A percentile compares a stretch with the other conserved stretches of the same genome.
phyloP scores from a whole-genome alignment of 1,139 yeast genomes.

The Cylindricascospora bacillispora region DNA sequence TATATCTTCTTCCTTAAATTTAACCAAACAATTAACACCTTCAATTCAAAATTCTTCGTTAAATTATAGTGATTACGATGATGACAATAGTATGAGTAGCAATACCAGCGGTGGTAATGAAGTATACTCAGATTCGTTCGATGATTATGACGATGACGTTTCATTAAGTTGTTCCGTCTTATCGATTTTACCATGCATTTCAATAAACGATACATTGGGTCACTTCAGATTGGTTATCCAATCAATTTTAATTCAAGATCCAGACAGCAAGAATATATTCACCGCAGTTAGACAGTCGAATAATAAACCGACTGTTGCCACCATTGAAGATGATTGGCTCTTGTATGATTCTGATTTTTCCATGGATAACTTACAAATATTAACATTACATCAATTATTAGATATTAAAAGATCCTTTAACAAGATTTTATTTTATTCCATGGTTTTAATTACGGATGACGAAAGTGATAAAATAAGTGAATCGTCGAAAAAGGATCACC shows the following conservation, averaged over 20 bases:
- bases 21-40: no score
- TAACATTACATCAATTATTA: slow-evolving; percentile 25
- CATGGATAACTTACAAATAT: slow-evolving; percentile 26
- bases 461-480: slow-evolving; percentile 1
- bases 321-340: slow-evolving; percentile 29
- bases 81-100: neutral
- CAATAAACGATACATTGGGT: slow-evolving; percentile 20
- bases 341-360: slow-evolving; percentile 28
- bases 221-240: slow-evolving; percentile 25
- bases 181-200: slow-evolving; percentile 23
- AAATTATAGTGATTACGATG: no score
- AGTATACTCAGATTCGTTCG: slow-evolving; percentile 1
- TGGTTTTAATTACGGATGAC: slow-evolving; percentile 6
- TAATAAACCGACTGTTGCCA: slow-evolving; percentile 19
- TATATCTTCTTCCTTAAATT: no score
- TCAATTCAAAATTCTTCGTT: no score
- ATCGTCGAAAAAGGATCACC: neutral
- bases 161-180: slow-evolving; percentile 12
- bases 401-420: slow-evolving; percentile 21
- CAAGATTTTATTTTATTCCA: slow-evolving; percentile 28
- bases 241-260: slow-evolving; percentile 18
- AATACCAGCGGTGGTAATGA: slow-evolving; percentile 1
- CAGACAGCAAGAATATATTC: slow-evolving; percentile 14
- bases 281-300: slow-evolving; percentile 26
- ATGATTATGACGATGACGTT: neutral